Base-by-base conservation (phyloP, 768 basidiomycete genomes). In the Gyrodon lividus region DNA sequence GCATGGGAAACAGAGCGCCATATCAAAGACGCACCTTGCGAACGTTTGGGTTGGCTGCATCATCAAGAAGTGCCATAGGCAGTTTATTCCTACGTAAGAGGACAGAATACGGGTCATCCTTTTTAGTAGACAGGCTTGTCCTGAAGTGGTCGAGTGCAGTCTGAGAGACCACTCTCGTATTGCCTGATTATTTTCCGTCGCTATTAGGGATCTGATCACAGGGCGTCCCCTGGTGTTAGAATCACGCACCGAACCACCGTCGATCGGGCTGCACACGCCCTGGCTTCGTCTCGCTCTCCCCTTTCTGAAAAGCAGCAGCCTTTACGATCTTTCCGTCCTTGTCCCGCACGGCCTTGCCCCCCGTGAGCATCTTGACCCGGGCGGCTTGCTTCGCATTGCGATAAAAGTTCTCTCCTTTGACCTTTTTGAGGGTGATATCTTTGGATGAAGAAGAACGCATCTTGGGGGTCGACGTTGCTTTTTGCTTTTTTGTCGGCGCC, bases 141-240 rank as follows among this genome's bases (percentile, higher is more conserved):
- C 96, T 78, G 75, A 99, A 99, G 70, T 98, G 97, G 64, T 97
- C 94, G 61, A 99, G 74, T 13, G 96, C 95, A 22, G 84, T 89
- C 67, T 99, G 96, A 19, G 92, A 94, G 65, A 99, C 98, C 31
- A 98, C 96, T 65, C 97, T 77, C n/a, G 97, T 98, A 71, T 98
- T 98, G 38, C 96, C 94, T 95, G 58, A 24, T 41, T 34, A 23
- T 49, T 40, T 51, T 56, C 17, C 20, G 39, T 22, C 44, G n/a
- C 37, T 31, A 16, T 60, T 44, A 60, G 43, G 40, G 30, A 52
- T 30, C 37, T 24, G 48, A 46, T 26, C 48, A 52, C 24, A 31
- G 19, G 20, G 14, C 22, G 34, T 30, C 30, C 10, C 2, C 4
- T 19, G 4, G 8, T 16, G 38, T 46, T 49, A 20, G 17, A 24